A percentile compares a stretch with the other conserved stretches of the same genome.
Evolutionary conservation across 306 rosid species (phyloP).

Genomic region (Senna siamea): DNA sequence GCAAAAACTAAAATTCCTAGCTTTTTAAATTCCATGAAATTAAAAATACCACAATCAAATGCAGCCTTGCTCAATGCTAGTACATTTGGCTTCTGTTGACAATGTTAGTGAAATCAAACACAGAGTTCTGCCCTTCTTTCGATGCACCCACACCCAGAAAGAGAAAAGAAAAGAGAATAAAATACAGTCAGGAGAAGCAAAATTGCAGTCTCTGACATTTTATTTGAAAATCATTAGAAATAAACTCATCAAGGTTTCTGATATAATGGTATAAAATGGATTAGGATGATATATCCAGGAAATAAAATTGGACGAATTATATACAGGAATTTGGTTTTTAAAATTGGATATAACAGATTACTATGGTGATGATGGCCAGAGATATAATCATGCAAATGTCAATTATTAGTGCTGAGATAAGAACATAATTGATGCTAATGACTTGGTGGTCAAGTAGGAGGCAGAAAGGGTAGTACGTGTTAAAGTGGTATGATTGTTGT

Average conservation of each 20-base stretch:
- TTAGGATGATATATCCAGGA: not conserved
- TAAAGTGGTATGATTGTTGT: not conserved
- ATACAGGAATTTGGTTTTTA: not conserved
- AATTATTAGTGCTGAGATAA: not conserved
- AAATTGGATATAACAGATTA: conserved; percentile 1
- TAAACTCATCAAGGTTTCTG: not conserved
- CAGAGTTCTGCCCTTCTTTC: no score
- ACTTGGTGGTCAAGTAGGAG: not conserved
- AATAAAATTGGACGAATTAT: not conserved
- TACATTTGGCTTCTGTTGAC: no score
- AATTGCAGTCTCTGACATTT: not conserved
- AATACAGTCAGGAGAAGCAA: no score
- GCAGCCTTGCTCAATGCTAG: no score
- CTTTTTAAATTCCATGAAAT: no score
- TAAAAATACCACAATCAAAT: no score
- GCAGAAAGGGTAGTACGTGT: conserved; percentile 25
- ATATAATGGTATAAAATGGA: not conserved
- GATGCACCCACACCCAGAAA: no score
- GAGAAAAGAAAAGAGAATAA: no score
- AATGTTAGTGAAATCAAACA: no score
- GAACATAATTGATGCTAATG: not conserved
- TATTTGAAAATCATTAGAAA: not conserved
- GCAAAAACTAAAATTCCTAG: no score
- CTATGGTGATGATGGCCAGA: conserved; percentile 4
- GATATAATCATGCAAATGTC: conserved; percentile 16